A percentile compares a stretch with the other conserved stretches of the same genome.
Evolutionary conservation across 2,329 filamentous ascomycete genomes (phyloP).

Genomic region (Aplosporella prunicola): DNA sequence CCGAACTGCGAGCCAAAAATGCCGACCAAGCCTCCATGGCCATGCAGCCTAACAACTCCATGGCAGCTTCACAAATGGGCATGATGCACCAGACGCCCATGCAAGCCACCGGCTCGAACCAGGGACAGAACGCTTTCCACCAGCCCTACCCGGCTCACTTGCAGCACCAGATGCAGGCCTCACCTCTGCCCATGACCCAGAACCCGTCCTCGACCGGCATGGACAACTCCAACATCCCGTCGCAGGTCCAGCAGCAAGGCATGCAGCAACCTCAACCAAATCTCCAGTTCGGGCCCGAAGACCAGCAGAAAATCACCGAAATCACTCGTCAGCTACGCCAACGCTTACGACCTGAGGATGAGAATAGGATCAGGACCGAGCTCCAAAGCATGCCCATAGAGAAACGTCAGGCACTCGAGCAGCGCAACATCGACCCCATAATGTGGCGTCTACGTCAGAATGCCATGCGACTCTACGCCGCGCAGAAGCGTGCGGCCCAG

Average conservation of each 20-base stretch:
- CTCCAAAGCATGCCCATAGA: constrained; percentile 39
- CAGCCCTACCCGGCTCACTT: constrained; percentile 40
- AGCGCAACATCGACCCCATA: constrained; percentile 41
- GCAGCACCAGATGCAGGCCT: constrained; percentile 42
- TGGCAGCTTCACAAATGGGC: constrained; percentile 15
- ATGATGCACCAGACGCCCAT: constrained; percentile 28
- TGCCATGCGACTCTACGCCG: constrained; percentile 31
- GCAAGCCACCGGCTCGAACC: constrained; percentile 28
- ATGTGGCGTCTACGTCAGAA: constrained; percentile 42
- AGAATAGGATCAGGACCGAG: constrained; percentile 33
- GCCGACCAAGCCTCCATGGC: constrained; percentile 4
- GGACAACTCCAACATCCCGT: constrained; percentile 17
- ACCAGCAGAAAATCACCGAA: constrained; percentile 18
- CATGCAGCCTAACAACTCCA: constrained; percentile 7
- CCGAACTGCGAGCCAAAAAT: too few relatives aligned
- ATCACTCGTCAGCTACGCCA: constrained; percentile 40
- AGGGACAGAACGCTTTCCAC: constrained; percentile 31
- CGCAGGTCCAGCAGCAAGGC: constrained; percentile 20
- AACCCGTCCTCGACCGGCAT: constrained; percentile 24
- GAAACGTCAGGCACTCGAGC: constrained; percentile 36
- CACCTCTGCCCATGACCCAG: constrained; percentile 35
- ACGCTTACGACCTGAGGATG: constrained; percentile 39
- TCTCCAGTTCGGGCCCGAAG: constrained; percentile 9
- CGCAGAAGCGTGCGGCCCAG: constrained; percentile 27
- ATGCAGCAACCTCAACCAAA: constrained; percentile 18